Evolutionary conservation across 2,329 filamentous ascomycete genomes (phyloP), one percentile per base, ranked within the genome.

Genomic region (Verruconis gallopava): DNA sequence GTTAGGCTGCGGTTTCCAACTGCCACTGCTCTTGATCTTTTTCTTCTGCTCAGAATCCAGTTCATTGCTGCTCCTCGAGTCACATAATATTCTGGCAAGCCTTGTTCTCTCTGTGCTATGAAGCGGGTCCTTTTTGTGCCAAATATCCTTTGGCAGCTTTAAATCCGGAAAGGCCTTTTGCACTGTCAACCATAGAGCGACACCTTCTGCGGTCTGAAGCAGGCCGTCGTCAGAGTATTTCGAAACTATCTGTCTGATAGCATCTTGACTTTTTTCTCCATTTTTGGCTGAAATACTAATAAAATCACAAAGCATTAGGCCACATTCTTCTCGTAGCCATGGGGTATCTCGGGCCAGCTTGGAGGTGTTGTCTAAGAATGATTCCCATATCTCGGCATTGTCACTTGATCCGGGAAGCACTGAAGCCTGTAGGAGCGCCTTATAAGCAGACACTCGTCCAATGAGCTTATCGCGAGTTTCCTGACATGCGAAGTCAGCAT

Each of bases 251-350:
- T 67, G 61, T 52, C 79, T 70, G 1, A 75, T 74, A 43, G 75
- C 72, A 44, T 70, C 64, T 50, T 72, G 61, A 75, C 75, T 52
- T 6, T 51, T 48, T 14, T 60, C 49, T 15, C 58, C 55, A 20
- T 62, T 53, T 21, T 61, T 55, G 5, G 59, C 54, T 21, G 72
- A 51, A 15, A 79, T 76, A 21, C 72, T 69, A 28, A 91, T 59
- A 12, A 80, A 77, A 54, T 85, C 77, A 35, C 82, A 79, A 19
- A 95, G 68, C 37, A 91, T 75, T 70, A 79, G 85, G 21, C 83
- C 85, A 53, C 85, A 94, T 57, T 93, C 84, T 53, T 89, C 79
- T 46, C 85, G 75, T 49, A 96, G 69, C 89, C 88, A 95, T 21
- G 83, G 75, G 60, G 93, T 93, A 62, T 83, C 83, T 51, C 76